phyloP scores from a whole-genome alignment of 2,329 filamentous ascomycete species.

The Fusarium proliferatum region DNA sequence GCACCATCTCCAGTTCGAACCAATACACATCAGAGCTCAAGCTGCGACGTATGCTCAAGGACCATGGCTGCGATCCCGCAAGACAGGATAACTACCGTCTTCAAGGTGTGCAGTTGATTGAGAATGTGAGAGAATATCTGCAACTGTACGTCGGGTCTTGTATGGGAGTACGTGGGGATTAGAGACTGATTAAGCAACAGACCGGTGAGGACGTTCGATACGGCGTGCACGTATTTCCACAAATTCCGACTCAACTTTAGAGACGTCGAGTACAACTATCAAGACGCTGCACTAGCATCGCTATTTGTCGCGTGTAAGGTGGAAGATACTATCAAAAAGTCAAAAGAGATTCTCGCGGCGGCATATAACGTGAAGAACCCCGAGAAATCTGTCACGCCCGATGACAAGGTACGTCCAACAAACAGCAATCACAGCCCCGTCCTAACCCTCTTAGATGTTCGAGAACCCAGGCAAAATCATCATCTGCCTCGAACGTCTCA shows the following conservation, averaged over 20 bases:
- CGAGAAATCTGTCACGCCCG: conserved; percentile 76
- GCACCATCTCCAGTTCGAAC: conserved; percentile 61
- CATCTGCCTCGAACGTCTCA: conserved; percentile 89
- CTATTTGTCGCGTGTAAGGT: conserved; percentile 96
- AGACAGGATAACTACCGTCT: conserved; percentile 84
- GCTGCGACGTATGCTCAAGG: conserved; percentile 77
- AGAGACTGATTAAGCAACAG: conserved; percentile 55
- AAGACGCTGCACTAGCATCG: conserved; percentile 88
- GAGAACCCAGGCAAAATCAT: conserved; percentile 82
- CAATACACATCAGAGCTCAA: conserved; percentile 87
- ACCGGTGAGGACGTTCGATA: conserved; percentile 91
- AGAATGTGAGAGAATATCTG: conserved; percentile 81
- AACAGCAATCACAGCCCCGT: background rate
- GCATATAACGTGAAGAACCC: conserved; percentile 84
- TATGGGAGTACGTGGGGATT: background rate
- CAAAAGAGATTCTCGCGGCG: conserved; percentile 89
- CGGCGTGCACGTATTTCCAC: conserved; percentile 92
- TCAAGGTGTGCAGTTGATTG: conserved; percentile 89
- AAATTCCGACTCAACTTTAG: conserved; percentile 88
- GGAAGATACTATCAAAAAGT: conserved; percentile 98
- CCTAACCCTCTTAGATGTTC: conserved; percentile 70
- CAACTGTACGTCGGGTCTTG: conserved; percentile 67
- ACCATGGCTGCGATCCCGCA: conserved; percentile 77
- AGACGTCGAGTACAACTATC: conserved; percentile 85
- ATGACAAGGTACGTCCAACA: conserved; percentile 76